phyloP scores from a whole-genome alignment of 2,329 filamentous ascomycete species.

The Colletotrichum navitas region DNA sequence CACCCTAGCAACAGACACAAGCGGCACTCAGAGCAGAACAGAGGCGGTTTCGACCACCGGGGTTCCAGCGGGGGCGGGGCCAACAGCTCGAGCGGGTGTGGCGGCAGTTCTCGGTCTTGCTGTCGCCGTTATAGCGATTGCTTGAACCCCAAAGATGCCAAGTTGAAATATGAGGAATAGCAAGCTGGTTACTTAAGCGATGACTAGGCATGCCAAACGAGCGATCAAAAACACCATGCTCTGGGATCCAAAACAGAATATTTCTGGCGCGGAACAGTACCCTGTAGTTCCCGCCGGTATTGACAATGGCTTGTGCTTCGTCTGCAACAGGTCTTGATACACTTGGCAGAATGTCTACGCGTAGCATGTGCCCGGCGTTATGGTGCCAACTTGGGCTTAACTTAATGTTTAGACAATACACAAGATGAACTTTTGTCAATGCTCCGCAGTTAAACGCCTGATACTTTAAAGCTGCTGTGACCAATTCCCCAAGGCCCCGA shows the following conservation, averaged over 20 bases:
- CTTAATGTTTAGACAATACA: neutral
- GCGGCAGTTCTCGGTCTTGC: slow-evolving; percentile 21
- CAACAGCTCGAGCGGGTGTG: slow-evolving; percentile 28
- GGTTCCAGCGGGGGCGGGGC: slow-evolving; percentile 24
- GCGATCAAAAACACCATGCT: neutral
- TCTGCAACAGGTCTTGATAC: neutral
- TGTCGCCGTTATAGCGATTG: slow-evolving; percentile 8
- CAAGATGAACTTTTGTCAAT: neutral
- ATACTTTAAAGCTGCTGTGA: no score
- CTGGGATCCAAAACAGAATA: neutral
- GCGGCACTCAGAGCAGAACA: neutral
- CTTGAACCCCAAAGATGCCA: neutral
- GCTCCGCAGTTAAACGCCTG: rapidly evolving
- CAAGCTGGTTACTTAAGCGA: no score
- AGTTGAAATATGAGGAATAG: neutral
- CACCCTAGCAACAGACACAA: neutral
- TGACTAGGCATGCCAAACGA: neutral
- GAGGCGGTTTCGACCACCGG: neutral
- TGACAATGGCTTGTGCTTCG: neutral
- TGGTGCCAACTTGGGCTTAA: neutral
- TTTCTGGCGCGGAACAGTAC: no score
- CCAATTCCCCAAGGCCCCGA: neutral
- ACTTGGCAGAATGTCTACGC: neutral
- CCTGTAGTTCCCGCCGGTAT: neutral
- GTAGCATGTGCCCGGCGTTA: neutral